phyloP scores from a whole-genome alignment of 208 protist genomes.

The Wallacemonas sp. region DNA sequence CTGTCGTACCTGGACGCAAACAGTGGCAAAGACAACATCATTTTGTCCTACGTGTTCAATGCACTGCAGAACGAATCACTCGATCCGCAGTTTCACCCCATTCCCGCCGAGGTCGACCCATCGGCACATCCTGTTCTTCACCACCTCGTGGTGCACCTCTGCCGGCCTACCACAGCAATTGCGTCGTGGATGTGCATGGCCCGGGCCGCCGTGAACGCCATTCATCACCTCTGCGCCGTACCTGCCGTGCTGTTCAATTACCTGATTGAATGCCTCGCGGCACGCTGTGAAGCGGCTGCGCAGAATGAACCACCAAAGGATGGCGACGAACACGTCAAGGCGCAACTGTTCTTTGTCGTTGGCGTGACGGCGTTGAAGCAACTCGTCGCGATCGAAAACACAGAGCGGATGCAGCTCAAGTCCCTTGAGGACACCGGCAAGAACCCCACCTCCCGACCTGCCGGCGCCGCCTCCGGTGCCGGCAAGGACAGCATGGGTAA shows the following conservation, averaged over 20 bases:
- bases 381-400: conserved; percentile 77
- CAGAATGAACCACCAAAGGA: conserved; percentile 2
- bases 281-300: background rate
- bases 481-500: conserved; percentile 80
- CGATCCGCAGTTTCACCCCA: conserved; percentile 69
- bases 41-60: conserved; percentile 77
- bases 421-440: conserved; percentile 48
- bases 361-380: conserved; percentile 84
- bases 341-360: conserved; percentile 77
- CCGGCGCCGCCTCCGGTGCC: conserved; percentile 10
- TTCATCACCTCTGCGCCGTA: conserved; percentile 76
- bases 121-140: conserved; percentile 52
- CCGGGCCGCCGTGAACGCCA: conserved; percentile 57
- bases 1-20: conserved; percentile 58
- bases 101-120: conserved; percentile 41
- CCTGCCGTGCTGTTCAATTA: conserved; percentile 77
- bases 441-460: background rate
- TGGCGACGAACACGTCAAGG: conserved; percentile 32
- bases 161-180: conserved; percentile 65
- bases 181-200: conserved; percentile 82
- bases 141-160: conserved; percentile 78
- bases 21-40: conserved; percentile 73
- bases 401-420: conserved; percentile 76
- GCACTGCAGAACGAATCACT: conserved; percentile 67
- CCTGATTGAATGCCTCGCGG: conserved; percentile 65